Conservation (phyloP, 495 filamentous ascomycete genomes). For the Penicillium mononematosum region DNA sequence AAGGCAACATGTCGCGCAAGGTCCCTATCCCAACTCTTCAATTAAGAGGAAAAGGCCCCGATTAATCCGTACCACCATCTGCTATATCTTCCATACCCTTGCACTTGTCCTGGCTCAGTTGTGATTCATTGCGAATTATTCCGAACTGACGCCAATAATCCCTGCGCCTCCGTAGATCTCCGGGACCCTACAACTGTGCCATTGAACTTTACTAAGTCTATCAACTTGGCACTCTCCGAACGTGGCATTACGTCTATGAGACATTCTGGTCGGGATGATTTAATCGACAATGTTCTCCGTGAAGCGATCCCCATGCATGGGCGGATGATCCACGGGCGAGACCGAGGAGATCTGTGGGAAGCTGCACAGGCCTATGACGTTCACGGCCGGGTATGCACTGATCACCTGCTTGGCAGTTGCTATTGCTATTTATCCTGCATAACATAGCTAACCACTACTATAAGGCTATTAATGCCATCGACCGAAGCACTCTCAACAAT, state of each 20-base stretch:
- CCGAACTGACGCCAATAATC: slow-evolving; percentile 22
- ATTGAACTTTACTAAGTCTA: slow-evolving; percentile 95
- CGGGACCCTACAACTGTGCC: slow-evolving; percentile 79
- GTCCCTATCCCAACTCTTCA: slow-evolving; percentile 12
- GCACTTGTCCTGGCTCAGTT: slow-evolving; percentile 3
- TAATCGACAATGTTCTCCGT: slow-evolving; percentile 69
- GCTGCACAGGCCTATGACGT: slow-evolving; percentile 86
- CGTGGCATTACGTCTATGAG: slow-evolving; percentile 87
- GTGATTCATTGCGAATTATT: slow-evolving; percentile 17
- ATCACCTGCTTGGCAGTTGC: slow-evolving; percentile 4
- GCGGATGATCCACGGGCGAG: slow-evolving; percentile 91
- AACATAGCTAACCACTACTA: slow-evolving; percentile 13
- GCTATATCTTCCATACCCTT: background rate
- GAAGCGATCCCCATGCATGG: slow-evolving; percentile 90
- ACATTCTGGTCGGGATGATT: slow-evolving; percentile 56
- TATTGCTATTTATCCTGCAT: slow-evolving; percentile 6
- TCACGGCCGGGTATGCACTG: slow-evolving; percentile 69
- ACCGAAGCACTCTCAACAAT: slow-evolving; percentile 82
- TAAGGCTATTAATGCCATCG: slow-evolving; percentile 61
- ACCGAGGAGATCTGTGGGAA: slow-evolving; percentile 66
- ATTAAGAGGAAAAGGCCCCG: background rate
- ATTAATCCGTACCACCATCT: background rate
- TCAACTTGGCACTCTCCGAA: slow-evolving; percentile 93
- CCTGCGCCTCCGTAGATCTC: slow-evolving; percentile 61
- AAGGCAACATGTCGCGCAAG: slow-evolving; percentile 13